phyloP scores from a whole-genome alignment of 2,329 filamentous ascomycete genomes.

The Penicillium frequentans region DNA sequence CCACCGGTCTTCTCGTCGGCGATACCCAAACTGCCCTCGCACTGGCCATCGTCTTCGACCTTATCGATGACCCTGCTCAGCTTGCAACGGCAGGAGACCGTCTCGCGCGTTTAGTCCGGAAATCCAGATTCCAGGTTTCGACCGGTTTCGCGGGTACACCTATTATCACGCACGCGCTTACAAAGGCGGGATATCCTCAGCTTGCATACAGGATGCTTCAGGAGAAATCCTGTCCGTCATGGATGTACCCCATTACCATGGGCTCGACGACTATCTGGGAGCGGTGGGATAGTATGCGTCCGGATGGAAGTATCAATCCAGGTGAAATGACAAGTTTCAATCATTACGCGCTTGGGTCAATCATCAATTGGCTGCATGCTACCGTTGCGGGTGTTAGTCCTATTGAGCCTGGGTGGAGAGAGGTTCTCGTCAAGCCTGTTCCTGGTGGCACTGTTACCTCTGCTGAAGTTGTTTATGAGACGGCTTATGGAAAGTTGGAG shows the following conservation, averaged over 20 bases:
- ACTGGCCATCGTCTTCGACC: constrained; percentile 1
- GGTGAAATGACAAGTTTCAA: constrained; percentile 47
- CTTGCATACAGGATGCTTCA: constrained; percentile 44
- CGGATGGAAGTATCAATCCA: constrained; percentile 40
- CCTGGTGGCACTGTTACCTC: constrained; percentile 33
- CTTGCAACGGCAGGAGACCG: constrained; percentile 2
- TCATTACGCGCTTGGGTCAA: constrained; percentile 44
- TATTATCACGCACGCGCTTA: constrained; percentile 30
- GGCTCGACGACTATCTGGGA: constrained; percentile 47
- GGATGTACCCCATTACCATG: constrained; percentile 14
- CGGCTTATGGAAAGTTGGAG: constrained; percentile 30
- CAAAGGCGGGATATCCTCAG: constrained; percentile 19
- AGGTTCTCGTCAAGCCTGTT: constrained; percentile 27
- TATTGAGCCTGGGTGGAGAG: constrained; percentile 31
- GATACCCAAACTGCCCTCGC: constrained; percentile 8
- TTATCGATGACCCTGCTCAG: constrained; percentile 36
- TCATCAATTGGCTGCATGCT: constrained; percentile 42
- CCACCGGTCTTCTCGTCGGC: neutral
- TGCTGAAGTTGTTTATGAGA: constrained; percentile 31
- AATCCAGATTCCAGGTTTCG: constrained; percentile 31
- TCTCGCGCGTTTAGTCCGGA: constrained; percentile 14
- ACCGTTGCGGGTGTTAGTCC: constrained; percentile 13
- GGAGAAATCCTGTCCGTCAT: constrained; percentile 23
- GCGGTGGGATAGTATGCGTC: constrained; percentile 44
- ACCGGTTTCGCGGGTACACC: constrained; percentile 40